Evolutionary conservation across 176 grass and related monocot species (phyloP), one percentile per base, ranked within the genome.

Genomic region (Poa annua): DNA sequence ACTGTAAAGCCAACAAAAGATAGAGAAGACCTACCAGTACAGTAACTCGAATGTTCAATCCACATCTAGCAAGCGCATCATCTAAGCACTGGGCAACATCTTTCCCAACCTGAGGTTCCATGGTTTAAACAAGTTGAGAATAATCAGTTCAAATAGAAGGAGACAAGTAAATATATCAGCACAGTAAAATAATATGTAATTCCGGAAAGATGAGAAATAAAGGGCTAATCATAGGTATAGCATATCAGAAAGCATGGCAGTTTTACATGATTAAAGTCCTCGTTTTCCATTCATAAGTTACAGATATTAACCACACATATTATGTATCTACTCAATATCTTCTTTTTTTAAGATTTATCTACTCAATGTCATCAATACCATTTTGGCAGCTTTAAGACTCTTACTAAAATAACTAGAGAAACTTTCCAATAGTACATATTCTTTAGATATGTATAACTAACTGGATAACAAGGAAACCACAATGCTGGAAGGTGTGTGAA

Each of bases 81-180:
- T 98, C 80, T 88, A 98, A 95, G 66, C 92, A 93, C 17, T 80
- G 86, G 67, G 87, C 85, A 47, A 98, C 81, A 86, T 98, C 95
- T 83, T 84, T 92, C 36, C 91, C 90, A 73, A 79, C 84, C 95
- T 98, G 66, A 82, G 35, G 74, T 86, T 65, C 11, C 61, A 90
- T 50, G 45, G 11, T 65, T 62, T 5, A 75, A 75, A 67, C 87
- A 13, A 86, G 49, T 67, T 59, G 8, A 13, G 21, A 83, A 56
- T 39, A 41, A 68, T 45, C 45, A 75, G 38, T 7, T 45, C 21
- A 62, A 53, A 52, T 12, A 64, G 22, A 64, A 35, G 55, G 1
- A 11, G 6, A 71, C 32, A 81, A 53, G 19, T 8, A 12, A 42
- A 17, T 47, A 81, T 42, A 85, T 81, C 5, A 81, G 0, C 60